A percentile compares a stretch with the other conserved stretches of the same genome.
phyloP scores from a whole-genome alignment of 108 stramenopile genomes.

The Skeletonema menzelii region DNA sequence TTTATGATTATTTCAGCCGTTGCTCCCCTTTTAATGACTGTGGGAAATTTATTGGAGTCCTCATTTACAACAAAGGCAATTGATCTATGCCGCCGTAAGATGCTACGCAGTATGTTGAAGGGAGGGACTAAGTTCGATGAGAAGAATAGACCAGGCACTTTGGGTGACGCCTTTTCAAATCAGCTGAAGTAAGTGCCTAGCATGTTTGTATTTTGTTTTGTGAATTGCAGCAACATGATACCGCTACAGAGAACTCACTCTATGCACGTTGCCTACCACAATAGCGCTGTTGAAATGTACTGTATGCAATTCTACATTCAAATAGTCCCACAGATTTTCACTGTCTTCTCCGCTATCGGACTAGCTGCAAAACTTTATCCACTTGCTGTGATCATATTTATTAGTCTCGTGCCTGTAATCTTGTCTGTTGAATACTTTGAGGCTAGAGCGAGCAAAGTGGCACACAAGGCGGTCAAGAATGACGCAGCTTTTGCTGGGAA shows the following conservation, averaged over 20 bases:
- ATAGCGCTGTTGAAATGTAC: too few species aligned
- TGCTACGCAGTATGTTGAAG: neutral
- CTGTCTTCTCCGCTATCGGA: neutral
- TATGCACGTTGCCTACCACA: too few species aligned
- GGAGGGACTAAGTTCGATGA: neutral
- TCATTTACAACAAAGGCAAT: neutral
- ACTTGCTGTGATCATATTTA: neutral
- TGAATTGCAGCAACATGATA: neutral
- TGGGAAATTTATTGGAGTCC: neutral
- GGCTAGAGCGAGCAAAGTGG: neutral
- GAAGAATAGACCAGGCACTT: neutral
- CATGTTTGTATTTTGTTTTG: neutral
- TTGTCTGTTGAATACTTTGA: neutral
- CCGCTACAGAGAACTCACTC: too few species aligned
- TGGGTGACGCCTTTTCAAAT: neutral
- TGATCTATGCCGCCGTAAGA: neutral
- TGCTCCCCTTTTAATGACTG: neutral
- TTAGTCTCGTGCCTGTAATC: neutral
- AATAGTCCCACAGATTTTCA: too few species aligned
- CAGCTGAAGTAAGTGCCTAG: neutral
- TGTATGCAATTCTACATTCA: too few species aligned
- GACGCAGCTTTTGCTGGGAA: constrained; percentile 1
- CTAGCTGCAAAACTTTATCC: neutral
- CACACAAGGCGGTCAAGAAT: neutral
- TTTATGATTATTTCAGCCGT: neutral